Evolutionary conservation across 176 grass and related monocot species (phyloP).

Genomic region (Triticum urartu): DNA sequence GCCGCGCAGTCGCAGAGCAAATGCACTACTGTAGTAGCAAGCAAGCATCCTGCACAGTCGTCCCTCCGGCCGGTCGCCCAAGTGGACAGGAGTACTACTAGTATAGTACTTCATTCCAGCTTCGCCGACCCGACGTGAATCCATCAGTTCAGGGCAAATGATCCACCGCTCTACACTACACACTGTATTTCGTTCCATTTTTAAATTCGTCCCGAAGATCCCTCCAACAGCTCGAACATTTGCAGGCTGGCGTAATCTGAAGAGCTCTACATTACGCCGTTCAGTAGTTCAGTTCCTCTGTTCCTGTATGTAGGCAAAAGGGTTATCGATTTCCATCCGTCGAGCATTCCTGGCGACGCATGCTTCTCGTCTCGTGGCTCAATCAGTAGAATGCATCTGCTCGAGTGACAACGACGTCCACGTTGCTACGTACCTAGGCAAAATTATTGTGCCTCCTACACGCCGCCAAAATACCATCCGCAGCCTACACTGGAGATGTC

Average conservation of each 20-base stretch:
- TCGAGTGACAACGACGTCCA: neutral
- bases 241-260: too few species aligned
- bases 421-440: constrained; percentile 1
- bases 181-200: too few species aligned
- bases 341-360: neutral
- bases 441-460: constrained; percentile 8
- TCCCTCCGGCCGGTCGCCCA: constrained; percentile 22
- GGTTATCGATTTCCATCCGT: neutral
- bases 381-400: neutral
- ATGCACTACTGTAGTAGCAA: neutral
- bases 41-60: neutral
- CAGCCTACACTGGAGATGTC: neutral
- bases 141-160: neutral
- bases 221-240: too few species aligned
- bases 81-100: neutral
- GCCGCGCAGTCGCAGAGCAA: neutral
- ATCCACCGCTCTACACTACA: too few species aligned
- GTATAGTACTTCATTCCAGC: neutral
- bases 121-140: neutral
- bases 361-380: neutral
- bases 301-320: neutral
- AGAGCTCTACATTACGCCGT: too few species aligned
- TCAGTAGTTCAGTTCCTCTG: too few species aligned
- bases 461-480: neutral
- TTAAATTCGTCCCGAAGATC: too few species aligned